Percentiles rank a stretch among this genome's conserved stretches.
phyloP scores from a whole-genome alignment of 768 basidiomycete species.

The Holtermannia corniformis region DNA sequence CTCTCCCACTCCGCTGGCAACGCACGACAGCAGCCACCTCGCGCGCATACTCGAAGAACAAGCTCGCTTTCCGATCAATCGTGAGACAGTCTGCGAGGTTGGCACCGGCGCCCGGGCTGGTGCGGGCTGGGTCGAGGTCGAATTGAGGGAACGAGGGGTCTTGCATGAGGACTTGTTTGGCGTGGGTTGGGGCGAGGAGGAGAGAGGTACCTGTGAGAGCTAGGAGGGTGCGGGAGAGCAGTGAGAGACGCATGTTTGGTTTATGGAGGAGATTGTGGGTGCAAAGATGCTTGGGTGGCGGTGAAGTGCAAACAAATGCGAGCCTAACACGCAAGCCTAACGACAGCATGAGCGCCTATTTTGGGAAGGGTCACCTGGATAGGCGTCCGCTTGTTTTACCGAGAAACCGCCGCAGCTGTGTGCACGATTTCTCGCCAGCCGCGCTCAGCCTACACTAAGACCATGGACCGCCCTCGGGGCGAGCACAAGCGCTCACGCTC shows the following conservation, averaged over 20 bases:
- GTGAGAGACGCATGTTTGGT: neutral
- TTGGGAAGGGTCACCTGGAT: too few relatives aligned
- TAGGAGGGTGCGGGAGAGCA: neutral
- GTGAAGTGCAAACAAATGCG: neutral
- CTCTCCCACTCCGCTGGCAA: neutral
- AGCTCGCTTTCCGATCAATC: constrained; percentile 17
- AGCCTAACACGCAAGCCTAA: neutral
- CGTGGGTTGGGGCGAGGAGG: constrained; percentile 2
- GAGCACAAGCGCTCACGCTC: constrained; percentile 9
- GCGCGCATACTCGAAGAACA: constrained; percentile 31
- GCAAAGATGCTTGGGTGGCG: neutral
- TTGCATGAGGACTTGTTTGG: neutral
- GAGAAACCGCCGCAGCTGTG: too few relatives aligned
- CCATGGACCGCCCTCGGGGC: too few relatives aligned
- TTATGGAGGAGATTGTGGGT: neutral
- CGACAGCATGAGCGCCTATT: too few relatives aligned
- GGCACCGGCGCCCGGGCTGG: neutral
- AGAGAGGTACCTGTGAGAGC: constrained; percentile 1
- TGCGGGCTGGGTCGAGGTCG: neutral
- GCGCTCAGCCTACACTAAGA: too few relatives aligned
- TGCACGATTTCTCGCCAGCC: too few relatives aligned
- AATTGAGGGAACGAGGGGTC: constrained; percentile 19
- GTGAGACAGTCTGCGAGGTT: constrained; percentile 24
- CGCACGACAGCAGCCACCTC: constrained; percentile 21
- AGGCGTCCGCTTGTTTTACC: too few relatives aligned